Evolutionary conservation across 169 alveolate species (phyloP).

Genomic region (Eimeria praecox): DNA sequence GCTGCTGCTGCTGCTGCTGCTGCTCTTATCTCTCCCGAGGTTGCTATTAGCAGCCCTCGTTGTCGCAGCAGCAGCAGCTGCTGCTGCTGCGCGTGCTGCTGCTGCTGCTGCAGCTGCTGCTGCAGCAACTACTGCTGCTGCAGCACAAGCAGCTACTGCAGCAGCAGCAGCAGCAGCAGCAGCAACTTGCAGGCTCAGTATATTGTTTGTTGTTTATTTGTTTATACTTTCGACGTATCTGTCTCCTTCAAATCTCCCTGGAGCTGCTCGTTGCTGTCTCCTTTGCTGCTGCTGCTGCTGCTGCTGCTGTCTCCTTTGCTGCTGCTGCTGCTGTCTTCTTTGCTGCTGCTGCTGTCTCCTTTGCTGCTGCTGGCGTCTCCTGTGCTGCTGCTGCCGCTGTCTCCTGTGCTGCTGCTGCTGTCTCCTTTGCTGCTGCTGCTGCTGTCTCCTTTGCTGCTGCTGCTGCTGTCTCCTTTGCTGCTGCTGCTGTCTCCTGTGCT

Average conservation of each 20-base stretch:
- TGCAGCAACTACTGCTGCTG: neutral
- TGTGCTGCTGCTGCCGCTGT: neutral
- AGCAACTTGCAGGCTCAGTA: neutral
- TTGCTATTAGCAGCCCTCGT: neutral
- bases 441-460: neutral
- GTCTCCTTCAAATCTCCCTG: neutral
- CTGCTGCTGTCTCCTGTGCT: neutral
- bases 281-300: neutral
- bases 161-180: neutral
- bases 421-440: neutral
- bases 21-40: neutral
- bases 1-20: constrained; percentile 16
- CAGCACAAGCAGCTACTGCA: neutral
- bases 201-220: neutral
- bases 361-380: neutral
- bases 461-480: neutral
- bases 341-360: neutral
- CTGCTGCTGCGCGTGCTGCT: too few relatives aligned
- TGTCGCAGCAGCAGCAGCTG: neutral
- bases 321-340: neutral
- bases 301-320: too few relatives aligned
- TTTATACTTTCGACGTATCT: neutral
- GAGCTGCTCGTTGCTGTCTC: neutral
- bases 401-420: neutral
- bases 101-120: neutral